Base-by-base conservation (phyloP, 2,329 filamentous ascomycete genomes). In the Arthrobotrys sinensis region DNA sequence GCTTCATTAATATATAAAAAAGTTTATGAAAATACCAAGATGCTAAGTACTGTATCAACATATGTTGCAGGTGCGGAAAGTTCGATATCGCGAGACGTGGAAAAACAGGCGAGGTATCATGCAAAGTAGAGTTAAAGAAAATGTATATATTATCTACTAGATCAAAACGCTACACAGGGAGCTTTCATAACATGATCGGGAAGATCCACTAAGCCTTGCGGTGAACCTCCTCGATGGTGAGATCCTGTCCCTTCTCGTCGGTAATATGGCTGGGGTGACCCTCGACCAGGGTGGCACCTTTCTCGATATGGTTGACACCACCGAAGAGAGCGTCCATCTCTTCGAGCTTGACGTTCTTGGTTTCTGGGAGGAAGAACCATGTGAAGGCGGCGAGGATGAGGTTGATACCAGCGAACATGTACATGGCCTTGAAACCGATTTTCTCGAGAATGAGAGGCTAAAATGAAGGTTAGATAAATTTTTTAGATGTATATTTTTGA, bases 291-390 rank as follows among this genome's bases (percentile, higher is more conserved):
- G 87, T 85, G 1, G 85, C 87, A 36, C 88, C 88, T 82, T 87
- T 87, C 81, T 87, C 86, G 28, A 87, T 86, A 79, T 89, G 88
- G 82, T 88, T 89, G 72, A 84, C 84, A n/a, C 88, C 87, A 60
- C 88, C 88, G 68, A 89, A 89, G 53, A 88, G 83, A 3, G 85
- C 84, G 75, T 89, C 88, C 80, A 89, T 89, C 84, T 89, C 87
- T 82, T 89, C 88, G 3, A 89, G 85, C 5, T 85, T 83, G 0
- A 88, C 83, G 12, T 63, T 63, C 60, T 78, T 78, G 4, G 75
- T 78, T 45, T 78, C 75, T n/a, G 75, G 75, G 12, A 78, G 32
- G 46, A 46, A 78, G 46, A 72, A 71, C 75, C 75, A 78, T 38
- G 60, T 45, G 43, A 78, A 78, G 1, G 24, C 32, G 11, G 75